Conservation (phyloP, 345 rosid species). For the thale cress (Arabidopsis thaliana) region TAIR10.1 NC_003075.7:13366001-13366500, state of each 20-base stretch:
- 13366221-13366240: constrained; percentile 55
- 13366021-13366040: constrained; percentile 54
- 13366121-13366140: constrained; percentile 59
- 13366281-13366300: constrained; percentile 73
- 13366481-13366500: constrained; percentile 34
- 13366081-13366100: constrained; percentile 45
- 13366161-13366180: constrained; percentile 51
- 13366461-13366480: constrained; percentile 59
- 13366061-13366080: constrained; percentile 45
- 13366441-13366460: constrained; percentile 53
- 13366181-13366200: constrained; percentile 33
- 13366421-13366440: constrained; percentile 77
- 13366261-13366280: constrained; percentile 77
- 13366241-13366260: constrained; percentile 74
- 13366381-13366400: constrained; percentile 72
- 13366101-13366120: constrained; percentile 47
- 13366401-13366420: constrained; percentile 86
- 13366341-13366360: constrained; percentile 57
- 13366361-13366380: constrained; percentile 87
- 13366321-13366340: constrained; percentile 53
- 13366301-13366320: constrained; percentile 56
- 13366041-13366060: constrained; percentile 69
- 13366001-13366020: constrained; percentile 56
- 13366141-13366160: constrained; percentile 43
- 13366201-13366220: constrained; percentile 47